Evolutionary conservation across 768 basidiomycete genomes (phyloP).

Genomic region (Boletus eberwhitei): DNA sequence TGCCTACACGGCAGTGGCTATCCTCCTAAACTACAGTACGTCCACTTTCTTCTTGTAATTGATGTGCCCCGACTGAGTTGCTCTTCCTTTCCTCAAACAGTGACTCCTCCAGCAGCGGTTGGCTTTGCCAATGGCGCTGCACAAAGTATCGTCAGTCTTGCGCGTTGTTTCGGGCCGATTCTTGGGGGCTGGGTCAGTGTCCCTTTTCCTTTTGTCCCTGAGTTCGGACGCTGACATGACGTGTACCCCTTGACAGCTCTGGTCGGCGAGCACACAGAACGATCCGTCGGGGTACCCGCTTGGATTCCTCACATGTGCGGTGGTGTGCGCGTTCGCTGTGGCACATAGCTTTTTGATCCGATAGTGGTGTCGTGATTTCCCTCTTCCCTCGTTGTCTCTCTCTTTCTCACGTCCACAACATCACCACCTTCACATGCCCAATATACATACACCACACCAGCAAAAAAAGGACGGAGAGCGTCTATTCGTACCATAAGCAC

Average conservation of each 20-base stretch:
- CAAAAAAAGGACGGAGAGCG: background rate
- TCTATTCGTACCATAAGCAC: background rate
- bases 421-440: background rate
- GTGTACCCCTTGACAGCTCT: slow-evolving; percentile 45
- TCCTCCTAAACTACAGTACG: slow-evolving; percentile 82
- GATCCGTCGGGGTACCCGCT: slow-evolving; percentile 69
- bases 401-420: background rate
- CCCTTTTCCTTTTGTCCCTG: background rate
- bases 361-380: slow-evolving; percentile 23
- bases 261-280: slow-evolving; percentile 68
- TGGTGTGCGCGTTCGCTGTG: slow-evolving; percentile 57
- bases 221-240: background rate
- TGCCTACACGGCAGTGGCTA: slow-evolving; percentile 86
- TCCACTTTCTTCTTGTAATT: background rate
- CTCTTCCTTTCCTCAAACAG: slow-evolving; percentile 34
- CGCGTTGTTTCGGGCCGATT: slow-evolving; percentile 86
- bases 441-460: background rate
- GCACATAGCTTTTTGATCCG: slow-evolving; percentile 74
- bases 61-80: background rate
- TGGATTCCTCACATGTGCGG: slow-evolving; percentile 68
- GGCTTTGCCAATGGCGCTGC: slow-evolving; percentile 94
- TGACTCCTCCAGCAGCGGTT: slow-evolving; percentile 87
- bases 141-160: slow-evolving; percentile 91
- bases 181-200: slow-evolving; percentile 70
- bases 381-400: background rate